These are phyloP conservation scores for Tuber calosporum DNA, from an alignment of 495 filamentous ascomycete genomes.

Conservation along the genomic window DNA sequence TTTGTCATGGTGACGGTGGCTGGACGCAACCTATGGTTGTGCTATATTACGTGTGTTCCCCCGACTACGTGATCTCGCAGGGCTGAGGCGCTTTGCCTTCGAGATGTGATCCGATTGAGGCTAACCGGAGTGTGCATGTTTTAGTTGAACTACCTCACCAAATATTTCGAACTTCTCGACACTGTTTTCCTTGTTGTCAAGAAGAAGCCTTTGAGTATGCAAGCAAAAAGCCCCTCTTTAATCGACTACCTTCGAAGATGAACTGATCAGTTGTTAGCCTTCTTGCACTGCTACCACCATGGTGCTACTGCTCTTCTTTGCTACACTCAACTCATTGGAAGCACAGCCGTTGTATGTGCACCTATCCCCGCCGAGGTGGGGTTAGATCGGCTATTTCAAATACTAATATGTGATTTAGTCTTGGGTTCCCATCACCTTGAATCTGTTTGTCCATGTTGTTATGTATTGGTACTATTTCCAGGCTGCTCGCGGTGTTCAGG, in stretches of 20 bases:
- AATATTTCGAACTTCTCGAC: constrained; percentile 74
- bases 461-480: constrained; percentile 81
- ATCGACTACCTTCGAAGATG: constrained; percentile 2
- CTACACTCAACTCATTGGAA: constrained; percentile 74
- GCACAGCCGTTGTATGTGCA: constrained; percentile 55
- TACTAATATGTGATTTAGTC: constrained; percentile 41
- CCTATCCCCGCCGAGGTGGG: constrained; percentile 16
- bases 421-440: constrained; percentile 71
- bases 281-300: constrained; percentile 83
- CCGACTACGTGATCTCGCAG: constrained; percentile 16
- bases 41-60: constrained; percentile 65
- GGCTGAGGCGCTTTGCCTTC: constrained; percentile 5
- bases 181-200: constrained; percentile 77
- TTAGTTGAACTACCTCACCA: constrained; percentile 76
- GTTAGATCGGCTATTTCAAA: not conserved
- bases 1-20: constrained; percentile 64
- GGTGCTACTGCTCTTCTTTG: constrained; percentile 76
- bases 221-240: constrained; percentile 7
- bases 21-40: constrained; percentile 71
- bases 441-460: constrained; percentile 70
- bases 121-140: constrained; percentile 13
- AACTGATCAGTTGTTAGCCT: constrained; percentile 51
- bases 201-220: constrained; percentile 76
- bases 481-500: constrained; percentile 67
- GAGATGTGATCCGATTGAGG: not conserved